A percentile compares a stretch with the other conserved stretches of the same genome.
Evolutionary conservation across 768 basidiomycete species (phyloP).

Genomic region (Suillus americanus): DNA sequence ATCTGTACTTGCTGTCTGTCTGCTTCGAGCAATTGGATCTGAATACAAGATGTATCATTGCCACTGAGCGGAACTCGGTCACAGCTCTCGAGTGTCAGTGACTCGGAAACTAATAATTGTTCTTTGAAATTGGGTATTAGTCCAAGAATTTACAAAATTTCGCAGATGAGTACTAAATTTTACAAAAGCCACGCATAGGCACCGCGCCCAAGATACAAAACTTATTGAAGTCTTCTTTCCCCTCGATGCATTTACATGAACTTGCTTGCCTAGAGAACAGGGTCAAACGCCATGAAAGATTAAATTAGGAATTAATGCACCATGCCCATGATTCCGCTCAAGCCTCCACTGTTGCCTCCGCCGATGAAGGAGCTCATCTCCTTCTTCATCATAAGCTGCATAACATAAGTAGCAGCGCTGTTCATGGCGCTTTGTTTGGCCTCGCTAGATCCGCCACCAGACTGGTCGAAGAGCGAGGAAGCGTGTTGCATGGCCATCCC

Average conservation of each 20-base stretch:
- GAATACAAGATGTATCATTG: background rate
- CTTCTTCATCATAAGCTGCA: slow-evolving; percentile 77
- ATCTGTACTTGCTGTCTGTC: background rate
- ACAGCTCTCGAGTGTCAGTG: background rate
- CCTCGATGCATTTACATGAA: slow-evolving; percentile 20
- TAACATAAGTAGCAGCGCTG: slow-evolving; percentile 80
- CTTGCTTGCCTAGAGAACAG: slow-evolving; percentile 29
- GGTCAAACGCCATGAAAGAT: background rate
- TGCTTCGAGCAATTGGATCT: background rate
- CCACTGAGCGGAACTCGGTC: background rate
- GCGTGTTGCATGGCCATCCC: slow-evolving; percentile 87
- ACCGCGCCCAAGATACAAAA: background rate
- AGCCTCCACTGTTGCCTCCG: slow-evolving; percentile 69
- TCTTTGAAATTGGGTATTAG: background rate
- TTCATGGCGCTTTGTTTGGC: slow-evolving; percentile 82
- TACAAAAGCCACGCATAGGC: background rate
- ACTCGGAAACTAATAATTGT: background rate
- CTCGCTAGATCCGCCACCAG: slow-evolving; percentile 60
- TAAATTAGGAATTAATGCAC: slow-evolving; percentile 40
- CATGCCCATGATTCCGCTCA: slow-evolving; percentile 58
- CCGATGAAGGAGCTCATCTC: slow-evolving; percentile 55
- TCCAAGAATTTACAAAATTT: background rate
- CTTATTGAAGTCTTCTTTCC: background rate
- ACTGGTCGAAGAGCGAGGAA: slow-evolving; percentile 59
- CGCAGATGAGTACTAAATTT: background rate